These are phyloP conservation scores for Aspergillus nanangensis DNA, from an alignment of 495 filamentous ascomycete species.

Conservation along the genomic window DNA sequence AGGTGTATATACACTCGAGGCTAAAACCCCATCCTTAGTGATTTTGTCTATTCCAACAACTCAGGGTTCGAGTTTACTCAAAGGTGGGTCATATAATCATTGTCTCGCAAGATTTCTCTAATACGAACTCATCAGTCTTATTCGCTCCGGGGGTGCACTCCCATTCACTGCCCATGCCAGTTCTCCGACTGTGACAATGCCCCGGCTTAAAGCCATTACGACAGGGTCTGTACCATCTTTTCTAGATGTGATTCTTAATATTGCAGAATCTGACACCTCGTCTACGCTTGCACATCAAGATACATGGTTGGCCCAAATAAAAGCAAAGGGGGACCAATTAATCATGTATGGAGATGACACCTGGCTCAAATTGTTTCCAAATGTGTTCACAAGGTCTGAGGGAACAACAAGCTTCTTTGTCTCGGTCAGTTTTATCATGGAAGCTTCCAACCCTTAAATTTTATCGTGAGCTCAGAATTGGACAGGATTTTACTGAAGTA, in stretches of 20 bases:
- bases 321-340: slow-evolving; percentile 67
- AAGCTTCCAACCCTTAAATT: too few relatives aligned
- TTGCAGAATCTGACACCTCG: slow-evolving; percentile 87
- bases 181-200: slow-evolving; percentile 97
- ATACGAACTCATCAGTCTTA: slow-evolving; percentile 57
- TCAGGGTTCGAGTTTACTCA: slow-evolving; percentile 91
- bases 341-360: slow-evolving; percentile 98
- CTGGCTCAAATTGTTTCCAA: slow-evolving; percentile 94
- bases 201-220: slow-evolving; percentile 93
- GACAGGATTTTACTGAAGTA: slow-evolving; percentile 95
- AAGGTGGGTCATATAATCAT: slow-evolving; percentile 47
- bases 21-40: slow-evolving; percentile 49
- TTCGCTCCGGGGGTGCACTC: slow-evolving; percentile 73
- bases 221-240: slow-evolving; percentile 96
- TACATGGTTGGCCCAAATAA: slow-evolving; percentile 92
- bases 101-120: not conserved
- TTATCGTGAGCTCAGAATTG: too few relatives aligned
- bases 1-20: not conserved
- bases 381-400: slow-evolving; percentile 76
- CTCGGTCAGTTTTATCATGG: slow-evolving; percentile 62
- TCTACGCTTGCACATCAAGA: slow-evolving; percentile 85
- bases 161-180: slow-evolving; percentile 97
- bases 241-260: slow-evolving; percentile 93
- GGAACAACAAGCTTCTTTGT: slow-evolving; percentile 98
- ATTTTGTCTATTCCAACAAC: slow-evolving; percentile 82